Base-by-base conservation (phyloP, 1,284 basidiomycete species). In the Heterobasidion irregulare region DNA sequence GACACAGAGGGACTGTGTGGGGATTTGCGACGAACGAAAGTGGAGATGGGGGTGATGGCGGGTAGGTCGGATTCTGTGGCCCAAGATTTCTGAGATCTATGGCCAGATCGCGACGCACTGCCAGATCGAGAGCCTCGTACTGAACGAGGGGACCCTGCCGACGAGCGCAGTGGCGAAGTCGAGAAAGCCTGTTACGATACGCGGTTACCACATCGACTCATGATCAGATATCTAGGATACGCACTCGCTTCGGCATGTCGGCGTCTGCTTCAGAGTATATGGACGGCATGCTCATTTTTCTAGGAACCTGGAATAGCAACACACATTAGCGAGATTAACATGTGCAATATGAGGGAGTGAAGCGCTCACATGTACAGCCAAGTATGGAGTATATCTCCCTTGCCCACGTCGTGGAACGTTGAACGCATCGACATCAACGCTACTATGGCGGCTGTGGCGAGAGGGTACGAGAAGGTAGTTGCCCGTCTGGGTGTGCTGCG, bases 1-100 rank as follows among this genome's bases (percentile, higher is more conserved):
- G 82, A 80, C 15, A 80, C 84, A 0, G 86, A 86, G 13, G 87
- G 88, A 41, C 79, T 75, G 58, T 82, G 80, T 32, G 88, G 87
- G 2, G 85, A 87, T 69, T 82, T 86, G 57, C 87, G 81, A 58
- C 87, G 84, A 46, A 86, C 82, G 59, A 86, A 90, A 38, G 79
- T 78, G 16, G 87, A 90, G 57, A 90, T 90, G 54, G 87, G 87
- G 8, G 83, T 87, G 57, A 70, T 75, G 6, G 73, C 74, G 46
- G 75, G 66, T 34, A 67, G 62, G 54, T 76, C 73, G 41, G 70
- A 62, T 33, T 68, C 71, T 35, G 36, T 26, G 26, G 26, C 51
- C 41, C 46, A 46, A 56, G 55, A 56, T 16, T 56, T 56, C 53
- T 61, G 26, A 26, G 26, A 26, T 26, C 26, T 26, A 26, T 26